phyloP scores from a whole-genome alignment of 768 basidiomycete genomes.

The Nevesoporus exiguus region DNA sequence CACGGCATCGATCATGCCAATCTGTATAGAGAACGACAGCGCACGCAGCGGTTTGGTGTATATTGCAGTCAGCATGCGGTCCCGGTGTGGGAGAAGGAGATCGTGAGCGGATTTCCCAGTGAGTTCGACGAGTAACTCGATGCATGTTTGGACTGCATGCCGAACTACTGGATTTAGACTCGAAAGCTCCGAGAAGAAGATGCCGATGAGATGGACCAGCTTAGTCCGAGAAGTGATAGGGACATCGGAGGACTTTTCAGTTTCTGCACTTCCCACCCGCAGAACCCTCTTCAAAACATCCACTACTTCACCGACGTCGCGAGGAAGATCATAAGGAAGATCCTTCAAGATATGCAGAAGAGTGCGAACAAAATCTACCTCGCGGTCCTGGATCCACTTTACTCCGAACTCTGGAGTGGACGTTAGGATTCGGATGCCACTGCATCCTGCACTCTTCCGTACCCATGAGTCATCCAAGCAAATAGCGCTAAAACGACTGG shows the following conservation, averaged over 20 bases:
- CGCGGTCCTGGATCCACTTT: constrained; percentile 81
- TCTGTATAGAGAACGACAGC: constrained; percentile 90
- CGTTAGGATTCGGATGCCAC: constrained; percentile 79
- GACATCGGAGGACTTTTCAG: constrained; percentile 45
- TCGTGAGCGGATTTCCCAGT: constrained; percentile 70
- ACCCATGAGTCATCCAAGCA: constrained; percentile 92
- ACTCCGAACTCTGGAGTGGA: constrained; percentile 65
- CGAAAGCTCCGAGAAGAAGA: constrained; percentile 85
- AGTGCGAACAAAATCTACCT: constrained; percentile 86
- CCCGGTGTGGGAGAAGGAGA: constrained; percentile 79
- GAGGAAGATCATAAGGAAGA: constrained; percentile 84
- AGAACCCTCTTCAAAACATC: constrained; percentile 71
- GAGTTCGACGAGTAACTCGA: constrained; percentile 72
- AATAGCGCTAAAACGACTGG: constrained; percentile 76
- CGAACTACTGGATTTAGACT: constrained; percentile 85
- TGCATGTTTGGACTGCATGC: constrained; percentile 76
- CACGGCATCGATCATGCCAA: constrained; percentile 96
- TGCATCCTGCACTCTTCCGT: constrained; percentile 85
- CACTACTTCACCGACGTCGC: constrained; percentile 73
- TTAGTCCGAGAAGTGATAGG: constrained; percentile 46
- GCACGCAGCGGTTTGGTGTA: constrained; percentile 97
- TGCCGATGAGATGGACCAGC: constrained; percentile 67
- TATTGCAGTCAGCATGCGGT: constrained; percentile 83
- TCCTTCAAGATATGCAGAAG: constrained; percentile 92
- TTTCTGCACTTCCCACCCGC: constrained; percentile 52